phyloP scores from a whole-genome alignment of 2,329 filamentous ascomycete genomes.

The Colletotrichum incanum region DNA sequence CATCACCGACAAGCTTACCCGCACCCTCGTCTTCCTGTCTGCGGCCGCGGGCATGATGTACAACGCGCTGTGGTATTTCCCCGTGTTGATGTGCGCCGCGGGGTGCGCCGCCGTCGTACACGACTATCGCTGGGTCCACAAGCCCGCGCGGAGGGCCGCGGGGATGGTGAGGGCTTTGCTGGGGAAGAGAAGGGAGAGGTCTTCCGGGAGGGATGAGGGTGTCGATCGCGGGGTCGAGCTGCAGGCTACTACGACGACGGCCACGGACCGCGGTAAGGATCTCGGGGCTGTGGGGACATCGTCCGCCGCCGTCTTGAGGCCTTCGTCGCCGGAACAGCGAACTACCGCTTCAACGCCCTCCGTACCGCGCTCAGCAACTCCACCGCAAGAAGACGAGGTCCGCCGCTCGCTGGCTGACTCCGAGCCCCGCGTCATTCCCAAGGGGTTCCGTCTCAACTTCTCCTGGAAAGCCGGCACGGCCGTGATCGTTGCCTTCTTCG shows the following conservation, averaged over 20 bases:
- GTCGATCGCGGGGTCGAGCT: not conserved
- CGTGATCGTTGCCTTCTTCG: slow-evolving; percentile 62
- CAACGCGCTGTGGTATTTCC: slow-evolving; percentile 79
- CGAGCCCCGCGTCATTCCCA: slow-evolving; percentile 50
- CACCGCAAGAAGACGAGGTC: not conserved
- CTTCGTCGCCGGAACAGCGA: not conserved
- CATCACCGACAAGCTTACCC: slow-evolving; percentile 73
- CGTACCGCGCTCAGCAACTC: not conserved
- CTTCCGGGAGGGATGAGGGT: not conserved
- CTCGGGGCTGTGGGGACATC: not conserved
- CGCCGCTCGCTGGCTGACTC: slow-evolving; percentile 37
- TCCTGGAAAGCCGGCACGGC: slow-evolving; percentile 56
- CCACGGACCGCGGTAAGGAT: not conserved
- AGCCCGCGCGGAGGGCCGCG: slow-evolving; percentile 48
- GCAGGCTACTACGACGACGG: not conserved
- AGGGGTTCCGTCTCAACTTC: slow-evolving; percentile 49
- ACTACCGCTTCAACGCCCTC: not conserved
- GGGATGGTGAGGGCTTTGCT: slow-evolving; percentile 15
- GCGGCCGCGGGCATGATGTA: slow-evolving; percentile 76
- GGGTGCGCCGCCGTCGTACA: slow-evolving; percentile 67
- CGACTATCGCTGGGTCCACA: slow-evolving; percentile 67
- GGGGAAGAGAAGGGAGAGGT: slow-evolving; percentile 15
- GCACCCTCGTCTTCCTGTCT: slow-evolving; percentile 73
- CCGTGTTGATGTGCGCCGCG: slow-evolving; percentile 69
- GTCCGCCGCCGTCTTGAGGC: not conserved